Evolutionary conservation across 331 rosid genomes (phyloP), one percentile per base, ranked within the genome.

Genomic region (Telfairia occidentalis): DNA sequence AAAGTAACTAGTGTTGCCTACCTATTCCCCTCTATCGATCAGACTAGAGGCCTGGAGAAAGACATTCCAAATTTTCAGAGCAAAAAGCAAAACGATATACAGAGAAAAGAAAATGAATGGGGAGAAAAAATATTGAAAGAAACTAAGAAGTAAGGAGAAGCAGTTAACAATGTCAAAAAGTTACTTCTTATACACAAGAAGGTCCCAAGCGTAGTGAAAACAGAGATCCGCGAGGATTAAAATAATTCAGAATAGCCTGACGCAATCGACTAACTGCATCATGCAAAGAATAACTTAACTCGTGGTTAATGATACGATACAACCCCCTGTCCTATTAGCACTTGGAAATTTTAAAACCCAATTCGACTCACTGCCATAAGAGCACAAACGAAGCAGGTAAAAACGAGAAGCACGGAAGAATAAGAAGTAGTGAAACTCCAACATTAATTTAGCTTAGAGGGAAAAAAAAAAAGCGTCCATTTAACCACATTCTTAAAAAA

Each of bases 261-360:
- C 13, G 71, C 71, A 63, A 63, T 50, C 45, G 54, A 37, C 35
- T 6, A 80, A 23, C 5, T 54, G 38, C 8, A 59, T 46, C 43
- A 21, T 46, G 23, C 43, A 48, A 73, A 53, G 40, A 81, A 76
- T 75, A 77, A 70, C 78, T 82, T 45, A 81, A 73, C 66, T 70
- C 45, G 4, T 58, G 81, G 73, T 71, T 61, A 80, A 70, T 71
- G 29, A 79, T 29, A 12, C 12, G 29, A 79, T 29, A 12, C 12
- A 26, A 59, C 16, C 69, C 38, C 38, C 15, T 16, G 69, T 8
- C 26, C 43, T 32, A 7, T 42, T 10, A 60, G 43, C 42, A 60
- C 19, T 16, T 30, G 6, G 66, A 59, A 59, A 61, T 1, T 61
- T 32, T 0, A 61, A 32, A 61, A 61, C n/a, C 53, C 73, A 66